These are phyloP conservation scores for Cercospora canescens DNA, from an alignment of 2,329 filamentous ascomycete species.

Conservation along the genomic window DNA sequence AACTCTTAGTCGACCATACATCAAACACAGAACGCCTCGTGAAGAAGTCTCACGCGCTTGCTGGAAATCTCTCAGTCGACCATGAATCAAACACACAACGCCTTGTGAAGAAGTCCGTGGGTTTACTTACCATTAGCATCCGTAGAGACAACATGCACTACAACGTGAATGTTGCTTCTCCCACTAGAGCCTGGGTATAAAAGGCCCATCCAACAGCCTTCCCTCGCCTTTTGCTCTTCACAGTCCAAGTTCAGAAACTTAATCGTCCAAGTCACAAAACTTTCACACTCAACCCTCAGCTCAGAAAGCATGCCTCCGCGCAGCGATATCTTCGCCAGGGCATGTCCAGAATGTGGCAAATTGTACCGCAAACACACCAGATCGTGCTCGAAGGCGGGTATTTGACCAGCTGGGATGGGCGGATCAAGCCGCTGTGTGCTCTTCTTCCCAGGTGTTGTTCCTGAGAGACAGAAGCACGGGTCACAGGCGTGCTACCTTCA, in stretches of 20 bases:
- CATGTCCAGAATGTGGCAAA: not conserved
- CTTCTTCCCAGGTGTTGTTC: not conserved
- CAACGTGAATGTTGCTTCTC: not conserved
- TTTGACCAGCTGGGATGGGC: not conserved
- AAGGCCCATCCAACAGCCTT: not conserved
- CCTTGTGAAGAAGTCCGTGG: not conserved
- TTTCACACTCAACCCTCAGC: not conserved
- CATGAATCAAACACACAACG: no score
- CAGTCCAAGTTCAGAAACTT: no score
- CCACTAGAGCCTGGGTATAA: not conserved
- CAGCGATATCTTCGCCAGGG: not conserved
- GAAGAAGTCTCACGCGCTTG: not conserved
- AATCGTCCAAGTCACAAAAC: no score
- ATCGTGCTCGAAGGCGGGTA: not conserved
- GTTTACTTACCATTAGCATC: not conserved
- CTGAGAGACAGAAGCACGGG: not conserved
- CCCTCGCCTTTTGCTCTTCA: no score
- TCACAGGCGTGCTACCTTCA: not conserved
- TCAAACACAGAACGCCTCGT: not conserved
- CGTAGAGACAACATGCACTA: not conserved
- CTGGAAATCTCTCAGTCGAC: no score
- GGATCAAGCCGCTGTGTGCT: not conserved
- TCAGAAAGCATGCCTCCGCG: not conserved
- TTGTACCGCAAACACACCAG: not conserved
- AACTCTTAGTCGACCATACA: not conserved